Conservation (phyloP, 2,329 filamentous ascomycete genomes). For the Colletotrichum liaoningense region DNA sequence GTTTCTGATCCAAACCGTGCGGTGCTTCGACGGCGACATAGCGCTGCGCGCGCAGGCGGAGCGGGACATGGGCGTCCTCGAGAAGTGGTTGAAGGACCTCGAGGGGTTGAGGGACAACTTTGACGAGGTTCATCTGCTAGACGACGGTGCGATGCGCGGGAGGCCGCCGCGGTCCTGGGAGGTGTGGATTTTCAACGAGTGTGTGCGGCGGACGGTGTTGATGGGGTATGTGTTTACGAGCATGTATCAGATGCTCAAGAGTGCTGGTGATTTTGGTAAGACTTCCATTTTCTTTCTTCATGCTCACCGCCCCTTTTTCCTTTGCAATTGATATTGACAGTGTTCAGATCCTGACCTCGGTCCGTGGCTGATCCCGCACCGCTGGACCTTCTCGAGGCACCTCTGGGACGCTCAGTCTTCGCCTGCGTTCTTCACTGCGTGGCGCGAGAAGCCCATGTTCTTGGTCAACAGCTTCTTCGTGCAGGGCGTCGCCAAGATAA, state of each 20-base stretch:
- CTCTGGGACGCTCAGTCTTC: constrained; percentile 56
- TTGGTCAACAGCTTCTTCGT: constrained; percentile 48
- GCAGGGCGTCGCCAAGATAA: constrained; percentile 50
- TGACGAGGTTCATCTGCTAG: constrained; percentile 41
- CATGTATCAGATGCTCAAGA: constrained; percentile 48
- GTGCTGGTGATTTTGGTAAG: constrained; percentile 35
- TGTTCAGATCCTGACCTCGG: constrained; percentile 14
- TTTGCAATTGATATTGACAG: neutral
- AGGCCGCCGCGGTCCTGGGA: constrained; percentile 56
- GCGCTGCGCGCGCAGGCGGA: constrained; percentile 53
- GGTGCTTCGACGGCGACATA: constrained; percentile 57
- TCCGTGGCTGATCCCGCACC: constrained; percentile 37
- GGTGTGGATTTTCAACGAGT: constrained; percentile 58
- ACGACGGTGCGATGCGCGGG: constrained; percentile 41
- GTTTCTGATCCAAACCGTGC: constrained; percentile 53
- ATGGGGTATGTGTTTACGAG: constrained; percentile 47
- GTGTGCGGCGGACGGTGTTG: constrained; percentile 51
- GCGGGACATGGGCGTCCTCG: constrained; percentile 48
- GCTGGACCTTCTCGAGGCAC: constrained; percentile 54
- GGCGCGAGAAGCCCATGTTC: constrained; percentile 56
- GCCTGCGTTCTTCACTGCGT: constrained; percentile 55
- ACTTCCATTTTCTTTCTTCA: neutral
- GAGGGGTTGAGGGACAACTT: constrained; percentile 47
- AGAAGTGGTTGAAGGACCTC: constrained; percentile 52
- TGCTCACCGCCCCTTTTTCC: neutral